Percentiles rank a stretch among this genome's conserved stretches.
Evolutionary conservation across 495 filamentous ascomycete species (phyloP).

Genomic region (Hypoxylon fuscum): DNA sequence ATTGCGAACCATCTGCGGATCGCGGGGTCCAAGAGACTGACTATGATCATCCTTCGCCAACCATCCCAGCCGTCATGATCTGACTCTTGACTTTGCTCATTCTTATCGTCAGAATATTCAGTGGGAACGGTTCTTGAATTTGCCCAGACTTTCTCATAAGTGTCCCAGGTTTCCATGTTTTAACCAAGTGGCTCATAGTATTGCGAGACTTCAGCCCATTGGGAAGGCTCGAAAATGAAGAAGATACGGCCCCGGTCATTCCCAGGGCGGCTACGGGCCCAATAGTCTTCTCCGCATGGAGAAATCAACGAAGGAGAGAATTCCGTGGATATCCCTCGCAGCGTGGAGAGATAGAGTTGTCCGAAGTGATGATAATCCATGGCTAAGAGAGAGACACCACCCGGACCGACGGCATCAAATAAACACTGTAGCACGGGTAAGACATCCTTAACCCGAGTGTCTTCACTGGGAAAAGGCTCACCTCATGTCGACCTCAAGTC

Average conservation of each 20-base stretch:
- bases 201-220: background rate
- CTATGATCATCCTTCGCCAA: background rate
- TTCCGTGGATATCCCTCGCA: background rate
- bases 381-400: background rate
- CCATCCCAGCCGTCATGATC: background rate
- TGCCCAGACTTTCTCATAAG: background rate
- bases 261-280: background rate
- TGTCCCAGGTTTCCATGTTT: background rate
- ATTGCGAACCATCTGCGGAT: background rate
- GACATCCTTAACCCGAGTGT: background rate
- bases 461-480: background rate
- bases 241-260: background rate
- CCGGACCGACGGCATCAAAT: background rate
- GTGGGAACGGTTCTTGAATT: background rate
- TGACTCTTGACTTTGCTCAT: background rate
- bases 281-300: background rate
- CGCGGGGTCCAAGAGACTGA: background rate
- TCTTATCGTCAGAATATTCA: background rate
- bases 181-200: too few relatives aligned
- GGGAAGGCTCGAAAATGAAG: background rate
- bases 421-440: background rate
- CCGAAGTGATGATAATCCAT: background rate
- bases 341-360: background rate
- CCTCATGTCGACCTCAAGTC: background rate
- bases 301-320: background rate